Base-by-base conservation (phyloP, 768 basidiomycete species). In the Tulasnella sp. region DNA sequence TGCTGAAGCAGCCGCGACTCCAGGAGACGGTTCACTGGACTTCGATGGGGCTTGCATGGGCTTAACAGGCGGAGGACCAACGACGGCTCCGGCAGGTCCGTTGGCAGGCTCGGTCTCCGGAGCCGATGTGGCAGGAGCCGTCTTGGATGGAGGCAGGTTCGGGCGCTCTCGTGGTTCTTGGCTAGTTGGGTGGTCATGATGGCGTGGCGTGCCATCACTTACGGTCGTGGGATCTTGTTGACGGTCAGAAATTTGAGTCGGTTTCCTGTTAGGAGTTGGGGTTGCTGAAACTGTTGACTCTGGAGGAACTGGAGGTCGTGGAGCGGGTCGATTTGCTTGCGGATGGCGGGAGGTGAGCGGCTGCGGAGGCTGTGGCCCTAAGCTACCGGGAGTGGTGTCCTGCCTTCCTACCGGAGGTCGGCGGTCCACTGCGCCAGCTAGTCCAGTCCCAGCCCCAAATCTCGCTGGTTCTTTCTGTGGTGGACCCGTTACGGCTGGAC, bases 371-470 rank as follows among this genome's bases (percentile, higher is more conserved):
- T n/a, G n/a, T n/a, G n/a, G n/a, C n/a, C n/a, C n/a, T n/a, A n/a
- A n/a, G n/a, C n/a, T n/a, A n/a, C 64, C 64, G 6, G 64, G 64
- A 0, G 64, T 31, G 6, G 31, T 69, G 1, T 69, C 64, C 18
- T 69, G 64, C 9, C 41, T 37, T 22, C 3, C 16, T 42, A 75
- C 22, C 8, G 46, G 1, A 1, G 74, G 74, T 41, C 46, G 3
- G 22, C 2, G 7, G 37, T 69, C 64, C 11, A 18, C 24, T 28
- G 74, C 74, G 16, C 74, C 97, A 44, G 92, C 97, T 28, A 98
- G 90, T 2, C 97, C 97, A 2, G 96, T 97, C 1, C 96, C 96
- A 12, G 94, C 96, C 77, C 92, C 92, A 87, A 98, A 98, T 1
- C 97, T 90, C 0, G 94, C 90, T 6, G 93, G 50, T 48, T 76